Evolutionary conservation across 345 rosid species (phyloP), one percentile per base, ranked within the genome.

Genomic region (Crucihimalaya himalaica): DNA sequence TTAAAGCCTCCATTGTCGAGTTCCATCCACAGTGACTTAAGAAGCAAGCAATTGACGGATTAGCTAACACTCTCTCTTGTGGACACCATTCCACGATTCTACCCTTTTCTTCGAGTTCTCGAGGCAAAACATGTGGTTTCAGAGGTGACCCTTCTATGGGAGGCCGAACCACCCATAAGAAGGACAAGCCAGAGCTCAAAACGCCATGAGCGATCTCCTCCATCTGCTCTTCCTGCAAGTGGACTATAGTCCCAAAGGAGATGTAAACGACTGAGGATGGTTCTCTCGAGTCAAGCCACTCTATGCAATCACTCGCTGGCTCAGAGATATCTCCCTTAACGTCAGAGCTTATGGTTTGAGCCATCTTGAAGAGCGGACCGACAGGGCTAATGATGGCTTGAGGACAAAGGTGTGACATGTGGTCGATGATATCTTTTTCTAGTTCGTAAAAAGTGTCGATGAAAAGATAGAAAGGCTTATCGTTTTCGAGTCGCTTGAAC

Each of bases 361-460:
- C 93, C 71, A 83, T 74, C 78, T 75, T 85, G 78, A 85, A 81
- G 25, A 92, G 70, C 0, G 98, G 94, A 2, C 98, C 98, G 4
- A 86, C 83, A 0, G 93, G 63, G 64, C 73, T 86, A 12, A 88
- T 74, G 1, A 29, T 62, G 34, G 42, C 18, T 14, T 29, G 32
- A 52, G 89, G 91, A 57, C 76, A 74, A 5, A 90, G 39, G 4
- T 70, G 75, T 1, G 91, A 87, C 88, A 85, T 82, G 78, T 83
- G 81, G 8, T 87, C 81, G 10, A 87, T 63, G 13, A 81, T 56
- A 19, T 88, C 95, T 0, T 28, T 78, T 71, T 93, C 98, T 5
- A 90, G 87, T 27, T 85, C 93, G n/a, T 82, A 61, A 50, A 88
- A 88, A 15, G 88, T 81, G n/a, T 93, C 97, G 68, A 93, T 83